Conservation (phyloP, 164 flowering plant genomes). For the Vitis amurensis region DNA sequence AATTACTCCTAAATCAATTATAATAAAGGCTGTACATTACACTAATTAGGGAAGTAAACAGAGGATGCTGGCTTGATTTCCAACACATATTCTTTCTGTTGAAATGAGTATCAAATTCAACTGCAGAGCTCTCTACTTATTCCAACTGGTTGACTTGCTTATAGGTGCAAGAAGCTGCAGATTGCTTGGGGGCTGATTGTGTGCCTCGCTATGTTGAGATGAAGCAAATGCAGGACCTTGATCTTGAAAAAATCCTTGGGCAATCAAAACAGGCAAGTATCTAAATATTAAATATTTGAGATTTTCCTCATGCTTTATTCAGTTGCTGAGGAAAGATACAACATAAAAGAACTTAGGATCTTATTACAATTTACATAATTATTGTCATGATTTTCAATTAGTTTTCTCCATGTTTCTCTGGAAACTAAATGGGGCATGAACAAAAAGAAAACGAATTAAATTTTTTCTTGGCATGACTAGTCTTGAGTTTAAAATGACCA, state of each 20-base stretch:
- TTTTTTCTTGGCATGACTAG: background rate
- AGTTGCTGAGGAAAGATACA: too few relatives aligned
- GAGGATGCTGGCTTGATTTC: too few relatives aligned
- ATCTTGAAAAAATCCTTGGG: constrained; percentile 44
- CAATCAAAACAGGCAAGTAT: constrained; percentile 44
- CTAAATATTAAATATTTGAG: too few relatives aligned
- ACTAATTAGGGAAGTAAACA: too few relatives aligned
- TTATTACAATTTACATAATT: too few relatives aligned
- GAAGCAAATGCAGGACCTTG: constrained; percentile 63
- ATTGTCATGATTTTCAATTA: background rate
- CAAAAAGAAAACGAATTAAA: background rate
- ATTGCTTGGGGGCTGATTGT: constrained; percentile 84
- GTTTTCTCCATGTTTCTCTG: background rate
- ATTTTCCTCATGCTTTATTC: too few relatives aligned
- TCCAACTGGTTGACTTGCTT: background rate
- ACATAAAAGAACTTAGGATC: too few relatives aligned
- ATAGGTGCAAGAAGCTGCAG: constrained; percentile 97
- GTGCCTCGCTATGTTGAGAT: constrained; percentile 77
- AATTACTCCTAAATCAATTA: too few relatives aligned
- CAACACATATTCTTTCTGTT: background rate
- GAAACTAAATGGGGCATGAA: background rate
- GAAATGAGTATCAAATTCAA: background rate
- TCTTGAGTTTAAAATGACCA: background rate
- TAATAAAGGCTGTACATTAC: too few relatives aligned
- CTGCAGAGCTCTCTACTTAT: background rate